Evolutionary conservation across 495 filamentous ascomycete genomes (phyloP).

Genomic region (Penicillium salamii): DNA sequence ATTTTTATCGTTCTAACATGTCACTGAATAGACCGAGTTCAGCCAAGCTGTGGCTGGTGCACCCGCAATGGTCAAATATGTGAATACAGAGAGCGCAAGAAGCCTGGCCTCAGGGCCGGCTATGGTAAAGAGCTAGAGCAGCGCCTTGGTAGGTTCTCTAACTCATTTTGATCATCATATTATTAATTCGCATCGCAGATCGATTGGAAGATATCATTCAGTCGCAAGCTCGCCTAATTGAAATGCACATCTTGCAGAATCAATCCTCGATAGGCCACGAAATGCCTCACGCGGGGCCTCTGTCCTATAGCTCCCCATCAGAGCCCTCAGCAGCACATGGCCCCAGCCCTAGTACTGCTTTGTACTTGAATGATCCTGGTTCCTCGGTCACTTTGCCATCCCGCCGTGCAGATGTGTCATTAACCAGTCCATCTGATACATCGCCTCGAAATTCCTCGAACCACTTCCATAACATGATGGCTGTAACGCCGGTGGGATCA

Average conservation of each 20-base stretch:
- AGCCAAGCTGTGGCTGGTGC: conserved; percentile 88
- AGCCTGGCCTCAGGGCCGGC: conserved; percentile 78
- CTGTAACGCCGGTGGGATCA: conserved; percentile 14
- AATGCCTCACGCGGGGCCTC: conserved; percentile 22
- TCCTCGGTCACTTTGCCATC: conserved; percentile 24
- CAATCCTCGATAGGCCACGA: conserved; percentile 25
- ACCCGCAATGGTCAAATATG: conserved; percentile 71
- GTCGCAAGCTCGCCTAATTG: conserved; percentile 45
- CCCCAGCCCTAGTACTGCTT: conserved; percentile 33
- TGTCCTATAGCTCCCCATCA: conserved; percentile 43
- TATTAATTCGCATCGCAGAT: conserved; percentile 26
- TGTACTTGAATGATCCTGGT: conserved; percentile 39
- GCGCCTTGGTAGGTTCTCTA: conserved; percentile 53
- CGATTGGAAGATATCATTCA: conserved; percentile 49
- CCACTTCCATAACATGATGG: conserved; percentile 21
- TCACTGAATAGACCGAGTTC: conserved; percentile 55
- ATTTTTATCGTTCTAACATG: conserved; percentile 3
- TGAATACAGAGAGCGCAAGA: conserved; percentile 84
- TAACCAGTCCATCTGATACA: conserved; percentile 37
- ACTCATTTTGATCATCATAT: not conserved
- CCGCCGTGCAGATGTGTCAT: conserved; percentile 30
- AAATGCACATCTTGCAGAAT: conserved; percentile 46
- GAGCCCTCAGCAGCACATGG: conserved; percentile 39
- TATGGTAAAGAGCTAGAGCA: conserved; percentile 88
- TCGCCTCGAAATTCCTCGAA: conserved; percentile 30